phyloP scores from a whole-genome alignment of 352 stramenopile species.

The Globisporangium yorkense region DNA sequence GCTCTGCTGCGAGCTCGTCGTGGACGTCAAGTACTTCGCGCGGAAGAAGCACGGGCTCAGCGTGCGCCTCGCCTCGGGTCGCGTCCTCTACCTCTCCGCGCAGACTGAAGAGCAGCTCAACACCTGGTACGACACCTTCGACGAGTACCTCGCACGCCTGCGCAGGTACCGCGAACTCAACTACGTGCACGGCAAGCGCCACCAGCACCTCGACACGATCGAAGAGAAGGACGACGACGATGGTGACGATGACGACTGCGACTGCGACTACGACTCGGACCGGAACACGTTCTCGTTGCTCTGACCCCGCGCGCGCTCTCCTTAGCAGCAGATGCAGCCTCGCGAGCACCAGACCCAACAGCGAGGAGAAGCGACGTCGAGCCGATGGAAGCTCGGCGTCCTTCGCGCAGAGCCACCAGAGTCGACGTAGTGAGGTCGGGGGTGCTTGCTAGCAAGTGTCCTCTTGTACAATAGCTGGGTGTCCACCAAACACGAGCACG shows the following conservation, averaged over 20 bases:
- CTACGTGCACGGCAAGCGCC: slow-evolving; percentile 30
- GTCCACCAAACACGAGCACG: background rate
- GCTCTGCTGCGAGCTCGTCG: slow-evolving; percentile 37
- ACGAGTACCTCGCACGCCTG: slow-evolving; percentile 34
- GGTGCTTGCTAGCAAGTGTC: background rate
- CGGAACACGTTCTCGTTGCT: slow-evolving; percentile 14
- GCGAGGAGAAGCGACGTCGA: background rate
- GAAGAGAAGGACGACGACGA: slow-evolving; percentile 27
- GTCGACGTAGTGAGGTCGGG: background rate
- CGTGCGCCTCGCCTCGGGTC: slow-evolving; percentile 41
- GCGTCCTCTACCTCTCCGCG: slow-evolving; percentile 39
- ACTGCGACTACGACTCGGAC: slow-evolving; percentile 19
- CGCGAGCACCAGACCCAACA: background rate
- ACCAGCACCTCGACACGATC: slow-evolving; percentile 36
- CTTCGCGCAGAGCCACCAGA: background rate
- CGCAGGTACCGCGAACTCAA: slow-evolving; percentile 32
- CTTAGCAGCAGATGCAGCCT: background rate
- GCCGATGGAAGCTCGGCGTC: slow-evolving; percentile 1
- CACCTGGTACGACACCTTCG: slow-evolving; percentile 58
- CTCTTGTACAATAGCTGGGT: slow-evolving; percentile 1
- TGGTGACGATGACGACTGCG: slow-evolving; percentile 10
- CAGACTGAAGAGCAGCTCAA: slow-evolving; percentile 47
- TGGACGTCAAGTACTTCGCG: slow-evolving; percentile 44
- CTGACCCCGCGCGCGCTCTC: background rate
- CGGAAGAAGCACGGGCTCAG: slow-evolving; percentile 46